Percentiles rank a stretch among this genome's conserved stretches.
Conservation (phyloP, 75 land plant genomes). For the Cunninghamia lanceolata region DNA sequence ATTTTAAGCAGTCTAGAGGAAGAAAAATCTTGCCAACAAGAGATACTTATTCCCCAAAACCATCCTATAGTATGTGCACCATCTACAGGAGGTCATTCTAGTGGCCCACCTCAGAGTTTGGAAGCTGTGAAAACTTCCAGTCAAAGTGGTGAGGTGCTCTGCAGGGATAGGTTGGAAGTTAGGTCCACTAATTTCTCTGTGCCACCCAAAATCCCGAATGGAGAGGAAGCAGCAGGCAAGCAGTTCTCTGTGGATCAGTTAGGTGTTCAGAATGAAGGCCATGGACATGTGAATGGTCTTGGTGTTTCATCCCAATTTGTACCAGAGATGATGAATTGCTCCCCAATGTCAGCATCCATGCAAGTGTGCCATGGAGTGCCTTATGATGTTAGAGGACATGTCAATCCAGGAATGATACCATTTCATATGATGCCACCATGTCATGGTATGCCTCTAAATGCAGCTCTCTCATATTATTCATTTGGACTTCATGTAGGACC, state of each 20-base stretch:
- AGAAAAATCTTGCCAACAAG: conserved; percentile 11
- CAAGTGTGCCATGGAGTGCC: conserved; percentile 41
- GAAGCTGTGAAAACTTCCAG: conserved; percentile 7
- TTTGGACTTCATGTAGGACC: conserved; percentile 39
- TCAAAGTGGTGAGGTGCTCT: conserved; percentile 9
- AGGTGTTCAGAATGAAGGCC: conserved; percentile 15
- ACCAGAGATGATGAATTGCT: conserved; percentile 37
- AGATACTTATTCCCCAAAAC: neutral
- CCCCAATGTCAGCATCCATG: conserved; percentile 29
- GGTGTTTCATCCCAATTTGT: conserved; percentile 36
- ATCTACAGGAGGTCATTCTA: neutral
- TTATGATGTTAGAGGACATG: conserved; percentile 31
- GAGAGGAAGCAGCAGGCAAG: conserved; percentile 18
- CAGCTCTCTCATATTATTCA: conserved; percentile 52
- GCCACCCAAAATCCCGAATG: conserved; percentile 17
- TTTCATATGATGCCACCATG: conserved; percentile 42
- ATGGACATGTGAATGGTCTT: conserved; percentile 16
- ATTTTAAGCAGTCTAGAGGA: neutral
- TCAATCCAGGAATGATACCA: conserved; percentile 27
- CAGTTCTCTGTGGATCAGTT: conserved; percentile 14
- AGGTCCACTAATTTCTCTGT: conserved; percentile 16
- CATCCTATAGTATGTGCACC: neutral
- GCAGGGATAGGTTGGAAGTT: conserved; percentile 5
- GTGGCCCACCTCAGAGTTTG: conserved; percentile 1
- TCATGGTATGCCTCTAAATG: conserved; percentile 30